Evolutionary conservation across 208 protist genomes (phyloP), one percentile per base, ranked within the genome.

Genomic region (Porcisia hertigi): DNA sequence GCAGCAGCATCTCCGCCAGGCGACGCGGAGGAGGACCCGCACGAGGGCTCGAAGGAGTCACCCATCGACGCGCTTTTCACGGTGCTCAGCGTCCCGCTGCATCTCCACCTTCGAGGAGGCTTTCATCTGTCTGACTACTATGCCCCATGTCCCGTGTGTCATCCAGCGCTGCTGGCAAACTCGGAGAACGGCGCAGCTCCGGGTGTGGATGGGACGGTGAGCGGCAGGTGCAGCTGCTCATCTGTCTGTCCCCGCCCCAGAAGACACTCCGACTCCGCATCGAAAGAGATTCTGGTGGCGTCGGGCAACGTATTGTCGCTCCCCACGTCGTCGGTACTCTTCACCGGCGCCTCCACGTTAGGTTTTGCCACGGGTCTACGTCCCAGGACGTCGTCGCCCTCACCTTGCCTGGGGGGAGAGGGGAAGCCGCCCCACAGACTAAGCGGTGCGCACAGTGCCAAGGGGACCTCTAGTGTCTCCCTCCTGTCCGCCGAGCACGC

Each of bases 41-140:
- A 76, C 66, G 14, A 43, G n/a, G 41, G 52, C n/a, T 12, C 54
- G 7, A 41, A 72, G 41, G n/a, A 55, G 47, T 43, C 66, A 43
- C 49, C 45, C 8, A 71, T 71, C 20, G 69, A 80, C 41, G 36
- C 74, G 6, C 65, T 77, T 57, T 79, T 81, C 45, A 80, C 73
- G 3, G 74, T 85, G 30, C 66, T 85, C 1, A 49, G 76, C 41
- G 67, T 76, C 3, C 70, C 74, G 55, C 71, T 79, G 20, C 76
- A 67, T 52, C 54, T 77, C 41, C 69, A 77, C 52, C 66, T 77
- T 14, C 78, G 78, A n/a, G 78, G 72, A 11, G 78, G 78, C 57
- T 77, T 82, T 58, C 78, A 82, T 58, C 78, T 82, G 12, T 82
- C 78, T 8, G 78, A 82, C 72, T 82, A 82, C 78, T 82, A 77